These are phyloP conservation scores for Craspedostauros australis DNA, from an alignment of 108 stramenopile genomes.

Conservation along the genomic window DNA sequence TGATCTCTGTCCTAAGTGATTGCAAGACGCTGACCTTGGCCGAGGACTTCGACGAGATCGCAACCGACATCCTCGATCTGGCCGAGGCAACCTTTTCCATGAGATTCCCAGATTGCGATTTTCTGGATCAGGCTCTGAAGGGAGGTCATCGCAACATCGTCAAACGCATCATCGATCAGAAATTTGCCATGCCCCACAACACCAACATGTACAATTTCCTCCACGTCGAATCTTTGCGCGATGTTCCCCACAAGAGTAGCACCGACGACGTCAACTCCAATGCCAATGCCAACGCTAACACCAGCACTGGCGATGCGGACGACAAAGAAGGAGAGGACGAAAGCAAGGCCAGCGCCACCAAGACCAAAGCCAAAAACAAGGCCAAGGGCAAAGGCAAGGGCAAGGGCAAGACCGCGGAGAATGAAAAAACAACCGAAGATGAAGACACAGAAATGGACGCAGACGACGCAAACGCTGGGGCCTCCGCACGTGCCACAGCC, in stretches of 20 bases:
- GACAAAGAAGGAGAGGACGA: neutral
- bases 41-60: neutral
- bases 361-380: neutral
- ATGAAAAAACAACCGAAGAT: no score
- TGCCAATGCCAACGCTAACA: no score
- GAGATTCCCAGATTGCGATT: neutral
- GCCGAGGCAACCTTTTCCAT: neutral
- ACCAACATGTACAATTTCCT: neutral
- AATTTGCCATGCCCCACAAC: neutral
- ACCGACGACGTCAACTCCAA: no score
- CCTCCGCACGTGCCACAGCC: no score
- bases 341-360: neutral
- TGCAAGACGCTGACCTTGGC: no score
- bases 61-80: neutral
- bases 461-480: no score
- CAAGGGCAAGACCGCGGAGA: no score
- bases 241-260: no score
- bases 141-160: neutral
- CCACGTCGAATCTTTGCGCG: neutral
- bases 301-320: neutral
- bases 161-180: neutral
- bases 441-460: no score
- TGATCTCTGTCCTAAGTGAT: no score
- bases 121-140: neutral
- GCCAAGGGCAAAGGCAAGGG: no score